Evolutionary conservation across 495 filamentous ascomycete species (phyloP).

Genomic region (Neurospora africana): DNA sequence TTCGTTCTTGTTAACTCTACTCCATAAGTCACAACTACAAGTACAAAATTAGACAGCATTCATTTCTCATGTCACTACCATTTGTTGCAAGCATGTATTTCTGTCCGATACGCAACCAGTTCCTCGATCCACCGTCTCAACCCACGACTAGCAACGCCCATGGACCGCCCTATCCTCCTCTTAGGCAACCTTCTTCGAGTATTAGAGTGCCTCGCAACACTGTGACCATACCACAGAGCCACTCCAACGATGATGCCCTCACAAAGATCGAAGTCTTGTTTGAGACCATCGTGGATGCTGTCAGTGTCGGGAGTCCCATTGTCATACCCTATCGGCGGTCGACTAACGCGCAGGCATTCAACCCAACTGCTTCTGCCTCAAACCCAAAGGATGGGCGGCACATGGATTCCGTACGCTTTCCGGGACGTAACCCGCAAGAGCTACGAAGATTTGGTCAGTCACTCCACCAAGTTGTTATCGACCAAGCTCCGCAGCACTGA

Average conservation of each 20-base stretch:
- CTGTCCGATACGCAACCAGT: neutral
- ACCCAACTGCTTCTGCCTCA: neutral
- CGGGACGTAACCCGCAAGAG: constrained; percentile 26
- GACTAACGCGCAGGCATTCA: neutral
- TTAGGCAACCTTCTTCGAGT: neutral
- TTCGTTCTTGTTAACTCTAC: neutral
- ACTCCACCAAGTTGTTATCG: neutral
- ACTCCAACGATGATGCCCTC: constrained; percentile 26
- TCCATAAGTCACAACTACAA: too few species aligned
- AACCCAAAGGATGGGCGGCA: constrained; percentile 4
- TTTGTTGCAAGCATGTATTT: neutral
- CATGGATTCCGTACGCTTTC: constrained; percentile 23
- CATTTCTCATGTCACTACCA: neutral
- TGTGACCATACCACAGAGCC: constrained; percentile 2
- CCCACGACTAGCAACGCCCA: neutral
- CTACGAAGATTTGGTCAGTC: constrained; percentile 26
- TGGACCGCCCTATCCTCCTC: neutral
- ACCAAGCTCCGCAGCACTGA: neutral
- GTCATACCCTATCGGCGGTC: constrained; percentile 28
- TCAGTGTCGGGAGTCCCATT: constrained; percentile 33
- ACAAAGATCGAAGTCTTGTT: constrained; percentile 43
- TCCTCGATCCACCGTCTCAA: neutral
- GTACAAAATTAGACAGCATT: too few species aligned
- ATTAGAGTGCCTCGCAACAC: neutral
- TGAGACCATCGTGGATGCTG: constrained; percentile 37